Evolutionary conservation across 2,329 filamentous ascomycete species (phyloP).

Genomic region (Xylaria digitata): DNA sequence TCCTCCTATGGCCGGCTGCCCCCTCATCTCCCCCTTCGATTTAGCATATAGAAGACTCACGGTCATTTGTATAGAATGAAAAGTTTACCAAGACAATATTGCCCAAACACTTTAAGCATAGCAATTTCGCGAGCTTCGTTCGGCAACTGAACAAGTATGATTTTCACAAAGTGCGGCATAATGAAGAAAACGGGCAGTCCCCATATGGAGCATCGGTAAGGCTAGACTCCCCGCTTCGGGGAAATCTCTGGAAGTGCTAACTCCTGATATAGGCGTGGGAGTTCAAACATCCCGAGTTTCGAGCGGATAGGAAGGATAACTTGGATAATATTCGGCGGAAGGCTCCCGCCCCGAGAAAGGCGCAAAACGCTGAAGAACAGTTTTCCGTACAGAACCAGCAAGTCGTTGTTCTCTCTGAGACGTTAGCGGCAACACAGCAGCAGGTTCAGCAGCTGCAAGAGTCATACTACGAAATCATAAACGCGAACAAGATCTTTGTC

Average conservation of each 20-base stretch:
- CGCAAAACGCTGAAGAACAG: conserved; percentile 73
- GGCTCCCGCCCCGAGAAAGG: conserved; percentile 88
- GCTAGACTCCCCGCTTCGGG: conserved; percentile 43
- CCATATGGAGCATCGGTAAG: conserved; percentile 82
- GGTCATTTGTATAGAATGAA: conserved; percentile 75
- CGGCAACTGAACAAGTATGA: conserved; percentile 83
- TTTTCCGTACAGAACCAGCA: conserved; percentile 82
- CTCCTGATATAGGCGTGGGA: conserved; percentile 78
- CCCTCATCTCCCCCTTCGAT: background rate
- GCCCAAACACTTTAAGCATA: conserved; percentile 87
- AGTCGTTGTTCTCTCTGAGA: conserved; percentile 87
- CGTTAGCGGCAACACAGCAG: conserved; percentile 88
- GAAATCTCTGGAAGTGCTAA: conserved; percentile 46
- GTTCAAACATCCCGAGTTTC: conserved; percentile 97
- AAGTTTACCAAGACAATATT: conserved; percentile 87
- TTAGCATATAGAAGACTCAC: conserved; percentile 38
- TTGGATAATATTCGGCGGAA: conserved; percentile 97
- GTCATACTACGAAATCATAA: conserved; percentile 80
- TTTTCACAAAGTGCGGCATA: conserved; percentile 90
- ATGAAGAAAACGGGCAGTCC: conserved; percentile 84
- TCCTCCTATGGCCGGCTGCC: background rate
- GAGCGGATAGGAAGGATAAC: conserved; percentile 93
- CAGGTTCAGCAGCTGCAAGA: conserved; percentile 90
- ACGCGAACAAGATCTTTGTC: conserved; percentile 70
- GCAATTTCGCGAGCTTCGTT: conserved; percentile 84